Base-by-base conservation (phyloP, 805 yeast species). In the Metschnikowia koreensis region DNA sequence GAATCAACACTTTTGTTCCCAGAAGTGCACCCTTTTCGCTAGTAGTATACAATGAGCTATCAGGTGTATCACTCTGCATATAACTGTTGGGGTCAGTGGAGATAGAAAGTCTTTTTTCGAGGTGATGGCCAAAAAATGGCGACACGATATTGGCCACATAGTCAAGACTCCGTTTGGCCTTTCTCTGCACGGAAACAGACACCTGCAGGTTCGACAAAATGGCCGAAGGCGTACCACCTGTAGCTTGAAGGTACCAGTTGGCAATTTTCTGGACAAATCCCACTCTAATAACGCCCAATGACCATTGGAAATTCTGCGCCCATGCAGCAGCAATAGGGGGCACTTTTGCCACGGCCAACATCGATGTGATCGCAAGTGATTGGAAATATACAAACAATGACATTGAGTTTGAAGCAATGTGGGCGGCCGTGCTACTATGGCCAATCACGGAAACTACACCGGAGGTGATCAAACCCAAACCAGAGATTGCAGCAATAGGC, bases 311-410 rank as follows among this genome's bases (percentile, higher is more conserved):
- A 73, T 93, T 94, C 70, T 93, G 97, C 33, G 96, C 84, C 99
- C 99, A 93, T 2, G 98, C 92, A 2, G 96, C 90, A 6, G 97
- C 98, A 60, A 94, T 92, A 2, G 99, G 99, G 1, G 99, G 99
- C 17, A 90, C 88, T 54, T 82, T 76, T 17, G 89, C 81, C 31
- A 93, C 97, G 51, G 96, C 97, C 91, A 91, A 86, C 97, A 94
- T 92, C 15, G 96, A 81, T 16, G 93, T 86, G 53, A 93, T 84
- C 17, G 97, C 97, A 60, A 94, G 77, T 51, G 88, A 83, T 75
- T 94, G 99, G 81, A 93, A 94, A 70, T 94, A 94, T 49, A 91
- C 83, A 70, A 94, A 94, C 55, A 94, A 75, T 1, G 97, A 89
- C 65, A 93, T 86, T 15, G 97, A 86, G 73, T 94, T 94, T 16